Percentiles rank a stretch among this genome's conserved stretches.
These are phyloP conservation scores for Athelia psychrophila DNA, from an alignment of 1,284 basidiomycete genomes.

Conservation along the genomic window DNA sequence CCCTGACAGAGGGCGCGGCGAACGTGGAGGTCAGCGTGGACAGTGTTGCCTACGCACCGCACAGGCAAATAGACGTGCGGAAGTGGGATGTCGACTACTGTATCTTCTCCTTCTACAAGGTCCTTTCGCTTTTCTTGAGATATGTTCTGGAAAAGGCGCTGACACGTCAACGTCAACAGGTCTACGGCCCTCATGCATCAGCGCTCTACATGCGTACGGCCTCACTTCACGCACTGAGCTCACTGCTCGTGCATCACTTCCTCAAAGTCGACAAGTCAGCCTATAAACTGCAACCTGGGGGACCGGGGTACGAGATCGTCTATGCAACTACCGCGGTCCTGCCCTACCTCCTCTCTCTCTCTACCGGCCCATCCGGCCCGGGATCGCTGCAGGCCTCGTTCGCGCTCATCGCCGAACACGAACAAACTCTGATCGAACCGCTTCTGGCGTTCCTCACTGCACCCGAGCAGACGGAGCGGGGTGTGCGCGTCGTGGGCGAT, in stretches of 20 bases:
- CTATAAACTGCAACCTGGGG: slow-evolving; percentile 70
- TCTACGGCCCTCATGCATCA: slow-evolving; percentile 74
- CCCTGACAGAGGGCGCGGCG: slow-evolving; percentile 48
- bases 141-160: background rate
- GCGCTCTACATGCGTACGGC: slow-evolving; percentile 56
- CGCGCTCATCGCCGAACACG: slow-evolving; percentile 41
- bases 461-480: slow-evolving; percentile 42
- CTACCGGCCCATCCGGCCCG: slow-evolving; percentile 25
- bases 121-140: slow-evolving; percentile 20
- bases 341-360: slow-evolving; percentile 62
- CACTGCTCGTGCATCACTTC: slow-evolving; percentile 73
- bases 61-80: slow-evolving; percentile 65
- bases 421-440: slow-evolving; percentile 37
- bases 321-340: slow-evolving; percentile 59
- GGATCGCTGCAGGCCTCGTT: slow-evolving; percentile 47
- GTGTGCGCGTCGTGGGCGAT: slow-evolving; percentile 67
- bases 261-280: slow-evolving; percentile 44
- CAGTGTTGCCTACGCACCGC: slow-evolving; percentile 79
- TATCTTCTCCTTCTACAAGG: slow-evolving; percentile 78
- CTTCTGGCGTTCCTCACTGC: slow-evolving; percentile 40
- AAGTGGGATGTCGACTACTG: slow-evolving; percentile 77
- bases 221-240: slow-evolving; percentile 47
- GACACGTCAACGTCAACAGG: slow-evolving; percentile 32
- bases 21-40: slow-evolving; percentile 70
- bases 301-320: slow-evolving; percentile 71